phyloP scores from a whole-genome alignment of 129 eudicot genomes.

The Helichrysum umbraculigerum region DNA sequence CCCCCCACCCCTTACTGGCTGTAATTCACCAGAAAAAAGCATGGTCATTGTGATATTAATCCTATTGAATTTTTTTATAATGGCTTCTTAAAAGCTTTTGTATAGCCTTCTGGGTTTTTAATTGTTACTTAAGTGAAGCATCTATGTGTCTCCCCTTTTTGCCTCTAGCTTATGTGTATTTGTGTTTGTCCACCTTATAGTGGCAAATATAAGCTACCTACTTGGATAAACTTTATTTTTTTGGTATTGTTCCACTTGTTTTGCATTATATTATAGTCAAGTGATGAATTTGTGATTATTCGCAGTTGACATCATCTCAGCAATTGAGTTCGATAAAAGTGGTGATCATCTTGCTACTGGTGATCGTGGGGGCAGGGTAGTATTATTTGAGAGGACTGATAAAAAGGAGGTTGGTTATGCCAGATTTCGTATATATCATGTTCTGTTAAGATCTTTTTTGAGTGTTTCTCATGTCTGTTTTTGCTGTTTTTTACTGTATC shows the following conservation, averaged over 20 bases:
- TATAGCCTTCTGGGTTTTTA: no score
- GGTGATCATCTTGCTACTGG: conserved; percentile 99
- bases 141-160: not conserved
- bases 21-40: no score
- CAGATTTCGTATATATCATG: not conserved
- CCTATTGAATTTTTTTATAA: no score
- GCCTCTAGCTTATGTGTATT: not conserved
- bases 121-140: no score
- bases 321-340: conserved; percentile 94
- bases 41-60: no score
- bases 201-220: not conserved
- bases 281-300: conserved; percentile 22
- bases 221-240: not conserved
- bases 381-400: conserved; percentile 93
- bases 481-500: conserved; percentile 2
- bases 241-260: not conserved
- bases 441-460: conserved; percentile 6
- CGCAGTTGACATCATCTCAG: conserved; percentile 94
- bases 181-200: not conserved
- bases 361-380: conserved; percentile 99
- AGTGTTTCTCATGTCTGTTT: conserved; percentile 16
- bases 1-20: no score
- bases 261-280: conserved; percentile 18
- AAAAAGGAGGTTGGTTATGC: conserved; percentile 66
- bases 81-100: no score